Evolutionary conservation across 805 yeast species (phyloP).

Genomic region (Candida tibetensis): DNA sequence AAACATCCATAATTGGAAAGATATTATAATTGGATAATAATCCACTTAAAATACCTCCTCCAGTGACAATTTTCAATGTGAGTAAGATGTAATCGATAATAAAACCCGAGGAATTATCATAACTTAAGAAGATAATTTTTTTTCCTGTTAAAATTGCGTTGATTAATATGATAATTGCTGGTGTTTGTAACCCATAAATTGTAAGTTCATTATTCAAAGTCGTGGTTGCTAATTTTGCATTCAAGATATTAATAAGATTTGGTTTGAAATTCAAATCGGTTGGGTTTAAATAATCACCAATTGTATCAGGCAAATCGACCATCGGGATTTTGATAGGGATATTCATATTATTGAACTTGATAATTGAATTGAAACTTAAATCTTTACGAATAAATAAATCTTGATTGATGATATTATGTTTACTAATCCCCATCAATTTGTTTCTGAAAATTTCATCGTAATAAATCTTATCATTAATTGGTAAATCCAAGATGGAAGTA

Average conservation of each 20-base stretch:
- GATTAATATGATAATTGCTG: slow-evolving; percentile 38
- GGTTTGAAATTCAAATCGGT: slow-evolving; percentile 43
- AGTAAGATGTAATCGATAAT: slow-evolving; percentile 41
- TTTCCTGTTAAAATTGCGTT: slow-evolving; percentile 40
- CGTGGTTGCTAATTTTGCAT: slow-evolving; percentile 32
- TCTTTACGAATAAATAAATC: slow-evolving; percentile 43
- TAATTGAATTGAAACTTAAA: slow-evolving; percentile 38
- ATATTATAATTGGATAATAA: slow-evolving; percentile 36
- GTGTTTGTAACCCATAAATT: slow-evolving; percentile 52
- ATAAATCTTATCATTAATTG: slow-evolving; percentile 40
- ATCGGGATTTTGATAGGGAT: slow-evolving; percentile 46
- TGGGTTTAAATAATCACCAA: slow-evolving; percentile 45
- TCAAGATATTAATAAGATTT: slow-evolving; percentile 32
- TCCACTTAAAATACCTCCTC: slow-evolving; percentile 43
- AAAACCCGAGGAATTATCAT: slow-evolving; percentile 41
- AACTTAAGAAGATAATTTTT: slow-evolving; percentile 36
- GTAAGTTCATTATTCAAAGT: slow-evolving; percentile 46
- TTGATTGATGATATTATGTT: slow-evolving; percentile 20
- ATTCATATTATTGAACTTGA: slow-evolving; percentile 39
- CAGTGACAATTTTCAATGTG: slow-evolving; percentile 40
- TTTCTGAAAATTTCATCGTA: slow-evolving; percentile 37
- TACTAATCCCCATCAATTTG: slow-evolving; percentile 31
- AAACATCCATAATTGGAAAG: slow-evolving; percentile 62
- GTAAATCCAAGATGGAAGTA: slow-evolving; percentile 43
- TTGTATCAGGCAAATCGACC: slow-evolving; percentile 37